A percentile compares a stretch with the other conserved stretches of the same genome.
phyloP scores from a whole-genome alignment of 2,329 filamentous ascomycete species.

The Emydomyces testavorans region DNA sequence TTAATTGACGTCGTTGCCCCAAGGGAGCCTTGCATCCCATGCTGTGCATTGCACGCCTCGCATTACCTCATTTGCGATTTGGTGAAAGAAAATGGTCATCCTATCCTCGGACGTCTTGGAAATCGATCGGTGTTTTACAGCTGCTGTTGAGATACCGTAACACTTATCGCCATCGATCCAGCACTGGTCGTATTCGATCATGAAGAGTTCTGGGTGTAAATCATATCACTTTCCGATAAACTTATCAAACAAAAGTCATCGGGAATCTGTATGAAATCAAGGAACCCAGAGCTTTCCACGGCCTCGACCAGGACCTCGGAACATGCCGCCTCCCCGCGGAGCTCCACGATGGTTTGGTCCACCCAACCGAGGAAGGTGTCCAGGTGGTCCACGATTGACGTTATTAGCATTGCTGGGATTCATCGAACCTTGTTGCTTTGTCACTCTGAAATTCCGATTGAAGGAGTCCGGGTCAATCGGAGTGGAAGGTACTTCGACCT shows the following conservation, averaged over 20 bases:
- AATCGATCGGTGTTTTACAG: neutral
- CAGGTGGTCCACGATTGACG: slow-evolving; percentile 24
- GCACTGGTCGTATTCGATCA: slow-evolving; percentile 1
- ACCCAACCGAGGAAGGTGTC: slow-evolving; percentile 25
- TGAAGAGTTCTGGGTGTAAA: neutral
- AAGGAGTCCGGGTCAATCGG: slow-evolving; percentile 41
- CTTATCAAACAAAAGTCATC: neutral
- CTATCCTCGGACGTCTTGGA: neutral
- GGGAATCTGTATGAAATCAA: slow-evolving; percentile 22
- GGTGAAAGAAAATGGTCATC: slow-evolving; percentile 1
- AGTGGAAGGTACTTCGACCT: slow-evolving; percentile 35
- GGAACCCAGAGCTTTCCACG: slow-evolving; percentile 38
- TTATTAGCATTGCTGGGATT: slow-evolving; percentile 24
- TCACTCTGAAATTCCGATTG: slow-evolving; percentile 30
- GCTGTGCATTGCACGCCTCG: neutral
- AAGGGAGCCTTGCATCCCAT: neutral
- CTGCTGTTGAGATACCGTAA: neutral
- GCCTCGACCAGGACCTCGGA: slow-evolving; percentile 30
- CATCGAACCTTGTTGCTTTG: slow-evolving; percentile 22
- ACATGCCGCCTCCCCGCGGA: slow-evolving; percentile 25
- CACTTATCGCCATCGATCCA: neutral
- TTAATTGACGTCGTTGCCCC: neutral
- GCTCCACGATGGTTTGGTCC: slow-evolving; percentile 26
- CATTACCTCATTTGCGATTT: neutral
- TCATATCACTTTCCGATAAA: slow-evolving; percentile 7